Conservation (phyloP, 1,284 basidiomycete species). For the Sporisorium sorghi region DNA sequence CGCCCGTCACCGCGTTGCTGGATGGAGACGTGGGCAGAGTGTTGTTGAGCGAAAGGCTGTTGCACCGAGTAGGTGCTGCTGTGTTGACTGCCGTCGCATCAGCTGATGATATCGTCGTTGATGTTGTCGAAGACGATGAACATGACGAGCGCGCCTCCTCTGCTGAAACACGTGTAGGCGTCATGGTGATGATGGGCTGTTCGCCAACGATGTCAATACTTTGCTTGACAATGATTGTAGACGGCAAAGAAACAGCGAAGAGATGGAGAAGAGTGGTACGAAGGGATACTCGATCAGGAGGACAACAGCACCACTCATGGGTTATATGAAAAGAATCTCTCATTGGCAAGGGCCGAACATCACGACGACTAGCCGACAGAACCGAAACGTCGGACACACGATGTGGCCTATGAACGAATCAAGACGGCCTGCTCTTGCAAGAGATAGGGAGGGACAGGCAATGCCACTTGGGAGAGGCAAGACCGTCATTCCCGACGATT, state of each 20-base stretch:
- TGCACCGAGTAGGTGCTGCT: constrained; percentile 44
- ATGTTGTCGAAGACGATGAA: constrained; percentile 25
- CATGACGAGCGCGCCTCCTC: constrained; percentile 16
- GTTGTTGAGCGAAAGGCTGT: constrained; percentile 26
- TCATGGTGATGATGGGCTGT: constrained; percentile 4
- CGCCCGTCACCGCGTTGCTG: not conserved
- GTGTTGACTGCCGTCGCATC: constrained; percentile 50
- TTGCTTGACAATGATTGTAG: not conserved
- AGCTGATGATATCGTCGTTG: constrained; percentile 29
- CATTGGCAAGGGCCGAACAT: not conserved
- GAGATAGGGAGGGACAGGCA: not conserved
- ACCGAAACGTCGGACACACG: constrained; percentile 18
- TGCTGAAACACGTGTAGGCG: constrained; percentile 11
- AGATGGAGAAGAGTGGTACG: not conserved
- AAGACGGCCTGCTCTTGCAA: not conserved
- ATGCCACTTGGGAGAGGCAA: not conserved
- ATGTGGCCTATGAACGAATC: not conserved
- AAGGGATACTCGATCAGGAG: not conserved
- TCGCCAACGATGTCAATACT: too few relatives aligned
- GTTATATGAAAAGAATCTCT: not conserved
- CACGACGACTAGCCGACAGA: constrained; percentile 1
- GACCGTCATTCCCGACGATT: constrained; percentile 31
- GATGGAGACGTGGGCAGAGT: constrained; percentile 1
- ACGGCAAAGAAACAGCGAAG: not conserved
- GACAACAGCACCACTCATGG: not conserved